Percentiles rank a stretch among this genome's conserved stretches.
phyloP scores from a whole-genome alignment of 2,329 filamentous ascomycete genomes.

The Aureobasidium lini region DNA sequence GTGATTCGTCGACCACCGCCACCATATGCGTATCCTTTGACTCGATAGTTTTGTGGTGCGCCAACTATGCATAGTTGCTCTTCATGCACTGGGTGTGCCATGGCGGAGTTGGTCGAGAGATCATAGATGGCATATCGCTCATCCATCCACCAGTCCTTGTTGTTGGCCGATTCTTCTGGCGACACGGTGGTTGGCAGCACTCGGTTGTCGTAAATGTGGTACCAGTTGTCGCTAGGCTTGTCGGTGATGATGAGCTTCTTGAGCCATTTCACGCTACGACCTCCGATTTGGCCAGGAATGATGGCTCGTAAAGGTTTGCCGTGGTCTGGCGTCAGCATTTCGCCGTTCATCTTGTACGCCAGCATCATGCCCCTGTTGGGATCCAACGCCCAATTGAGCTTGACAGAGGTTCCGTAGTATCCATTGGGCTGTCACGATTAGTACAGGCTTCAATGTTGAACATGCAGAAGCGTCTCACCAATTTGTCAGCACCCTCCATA shows the following conservation, averaged over 20 bases:
- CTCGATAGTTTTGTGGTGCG: slow-evolving; percentile 48
- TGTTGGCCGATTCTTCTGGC: slow-evolving; percentile 68
- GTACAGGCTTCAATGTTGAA: slow-evolving; percentile 35
- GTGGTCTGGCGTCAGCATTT: slow-evolving; percentile 71
- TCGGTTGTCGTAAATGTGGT: slow-evolving; percentile 89
- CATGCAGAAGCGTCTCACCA: slow-evolving; percentile 45
- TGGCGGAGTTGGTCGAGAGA: slow-evolving; percentile 77
- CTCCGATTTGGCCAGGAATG: slow-evolving; percentile 86
- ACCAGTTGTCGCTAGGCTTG: slow-evolving; percentile 83
- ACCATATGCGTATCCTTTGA: slow-evolving; percentile 78
- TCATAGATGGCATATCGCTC: slow-evolving; percentile 92
- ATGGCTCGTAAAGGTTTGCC: slow-evolving; percentile 76
- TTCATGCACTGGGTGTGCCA: slow-evolving; percentile 71
- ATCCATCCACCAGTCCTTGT: slow-evolving; percentile 75
- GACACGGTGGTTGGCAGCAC: slow-evolving; percentile 81
- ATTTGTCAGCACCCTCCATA: slow-evolving; percentile 79
- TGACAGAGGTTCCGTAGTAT: slow-evolving; percentile 79
- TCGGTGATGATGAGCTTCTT: slow-evolving; percentile 72
- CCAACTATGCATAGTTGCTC: slow-evolving; percentile 52
- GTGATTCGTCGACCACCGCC: slow-evolving; percentile 81
- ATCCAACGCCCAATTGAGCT: slow-evolving; percentile 83
- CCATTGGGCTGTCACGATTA: slow-evolving; percentile 77
- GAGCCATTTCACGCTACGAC: slow-evolving; percentile 88
- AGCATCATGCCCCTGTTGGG: slow-evolving; percentile 77
- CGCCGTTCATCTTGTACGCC: slow-evolving; percentile 86